These are phyloP conservation scores for Apostasia shenzhenica DNA, from an alignment of 106 monocot species.

Conservation along the genomic window DNA sequence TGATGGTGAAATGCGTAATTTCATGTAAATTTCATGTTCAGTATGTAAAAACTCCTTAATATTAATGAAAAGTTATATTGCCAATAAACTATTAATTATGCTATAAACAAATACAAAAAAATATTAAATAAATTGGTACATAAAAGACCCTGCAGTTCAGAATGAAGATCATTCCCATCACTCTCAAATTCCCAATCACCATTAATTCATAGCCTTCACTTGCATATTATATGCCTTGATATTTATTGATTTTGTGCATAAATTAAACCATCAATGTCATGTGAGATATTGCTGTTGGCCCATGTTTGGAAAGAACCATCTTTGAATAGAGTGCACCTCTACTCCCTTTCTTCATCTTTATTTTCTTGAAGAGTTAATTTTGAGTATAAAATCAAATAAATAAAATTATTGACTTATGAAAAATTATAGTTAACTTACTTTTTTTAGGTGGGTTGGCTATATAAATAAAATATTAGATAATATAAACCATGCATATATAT, in stretches of 20 bases:
- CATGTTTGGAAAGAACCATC: slow-evolving; percentile 5
- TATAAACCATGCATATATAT: too few relatives aligned
- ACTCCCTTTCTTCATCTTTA: not conserved
- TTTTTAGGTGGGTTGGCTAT: too few relatives aligned
- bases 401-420: too few relatives aligned
- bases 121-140: not conserved
- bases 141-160: slow-evolving; percentile 3
- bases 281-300: slow-evolving; percentile 6
- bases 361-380: too few relatives aligned
- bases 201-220: not conserved
- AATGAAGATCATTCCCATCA: slow-evolving; percentile 2
- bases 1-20: too few relatives aligned
- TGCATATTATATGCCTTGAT: not conserved
- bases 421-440: too few relatives aligned
- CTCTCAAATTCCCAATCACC: slow-evolving; percentile 8
- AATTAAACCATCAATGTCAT: slow-evolving; percentile 9
- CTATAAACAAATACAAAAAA: too few relatives aligned
- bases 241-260: not conserved
- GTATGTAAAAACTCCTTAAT: not conserved
- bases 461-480: too few relatives aligned
- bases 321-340: slow-evolving; percentile 1
- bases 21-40: not conserved
- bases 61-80: too few relatives aligned
- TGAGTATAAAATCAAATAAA: not conserved
- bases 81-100: too few relatives aligned